Conservation (phyloP, 2,329 filamentous ascomycete species). For the Alternaria sp. region DNA sequence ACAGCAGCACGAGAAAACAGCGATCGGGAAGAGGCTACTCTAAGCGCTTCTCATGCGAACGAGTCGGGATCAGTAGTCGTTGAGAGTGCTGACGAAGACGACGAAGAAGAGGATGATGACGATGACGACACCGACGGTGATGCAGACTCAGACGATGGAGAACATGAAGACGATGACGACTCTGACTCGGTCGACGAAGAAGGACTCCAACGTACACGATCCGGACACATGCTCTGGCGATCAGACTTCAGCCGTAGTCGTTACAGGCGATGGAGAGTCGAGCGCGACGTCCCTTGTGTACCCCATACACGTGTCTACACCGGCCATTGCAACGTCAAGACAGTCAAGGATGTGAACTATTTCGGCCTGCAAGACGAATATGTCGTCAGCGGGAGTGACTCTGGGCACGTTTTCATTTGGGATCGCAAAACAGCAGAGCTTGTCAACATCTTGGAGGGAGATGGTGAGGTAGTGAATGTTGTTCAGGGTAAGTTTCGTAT, state of each 20-base stretch:
- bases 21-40: conserved; percentile 14
- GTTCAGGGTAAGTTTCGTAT: conserved; percentile 60
- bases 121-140: conserved; percentile 38
- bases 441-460: conserved; percentile 71
- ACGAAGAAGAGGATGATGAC: conserved; percentile 42
- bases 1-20: conserved; percentile 22
- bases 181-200: conserved; percentile 41
- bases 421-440: conserved; percentile 68
- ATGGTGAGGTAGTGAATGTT: conserved; percentile 75
- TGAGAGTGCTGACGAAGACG: conserved; percentile 16
- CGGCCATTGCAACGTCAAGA: conserved; percentile 72
- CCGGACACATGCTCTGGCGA: conserved; percentile 55
- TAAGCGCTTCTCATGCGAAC: conserved; percentile 11
- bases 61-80: neutral
- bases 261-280: conserved; percentile 59
- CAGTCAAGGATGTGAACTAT: conserved; percentile 75
- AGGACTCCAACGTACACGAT: conserved; percentile 46
- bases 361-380: conserved; percentile 73
- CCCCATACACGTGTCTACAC: conserved; percentile 66
- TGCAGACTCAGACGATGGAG: conserved; percentile 36
- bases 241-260: conserved; percentile 59
- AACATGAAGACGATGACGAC: conserved; percentile 39
- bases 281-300: conserved; percentile 63
- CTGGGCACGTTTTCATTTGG: conserved; percentile 74
- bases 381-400: conserved; percentile 72